Base-by-base conservation (phyloP, 1,284 basidiomycete genomes). In the Rhodotorula sp. region DNA sequence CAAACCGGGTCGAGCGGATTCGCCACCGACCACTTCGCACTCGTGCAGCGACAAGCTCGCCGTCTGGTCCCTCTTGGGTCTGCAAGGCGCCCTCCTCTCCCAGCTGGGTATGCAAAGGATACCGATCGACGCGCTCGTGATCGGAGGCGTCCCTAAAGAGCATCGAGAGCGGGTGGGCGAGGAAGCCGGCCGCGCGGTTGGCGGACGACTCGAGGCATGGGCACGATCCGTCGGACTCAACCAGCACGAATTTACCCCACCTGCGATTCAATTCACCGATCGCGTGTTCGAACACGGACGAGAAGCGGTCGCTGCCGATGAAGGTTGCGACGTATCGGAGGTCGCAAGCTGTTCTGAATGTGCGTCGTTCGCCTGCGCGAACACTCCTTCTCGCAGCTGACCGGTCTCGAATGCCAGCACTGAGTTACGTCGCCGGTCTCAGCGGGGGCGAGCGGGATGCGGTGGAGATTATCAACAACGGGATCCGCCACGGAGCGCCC, bases 21-120 rank as follows among this genome's bases (percentile, higher is more conserved):
- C 91, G 0, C 88, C 88, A 0, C 87, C 89, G 0, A 91, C 93
- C 2, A 81, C 86, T 2, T 92, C 86, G 75, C 91, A 95, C 87
- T 91, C 91, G 0, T 96, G 93, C 81, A 92, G 90, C 75, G 93
- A 97, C 81, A 97, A 97, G 82, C 89, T 97, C 58, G 91, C 91
- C 0, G 81, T 85, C 2, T 97, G 92, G 91, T 87, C 84, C 72
- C 86, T 89, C 0, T 81, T 92, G 3, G 93, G 93, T 0, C 83
- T 94, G n/a, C 92, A 94, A 79, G 93, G 93, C 5, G 89, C 89
- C 0, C 81, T 95, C 58, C 85, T 87, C 2, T 85, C 87, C 0
- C 80, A 78, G 2, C 80, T 90, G 34, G 80, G 92, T 23, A 29
- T 78, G 4, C 73, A 80, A 3, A 90, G 90, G 0, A 68, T 94